Evolutionary conservation across 495 filamentous ascomycete species (phyloP).

Genomic region (Amniculicola lignicola): DNA sequence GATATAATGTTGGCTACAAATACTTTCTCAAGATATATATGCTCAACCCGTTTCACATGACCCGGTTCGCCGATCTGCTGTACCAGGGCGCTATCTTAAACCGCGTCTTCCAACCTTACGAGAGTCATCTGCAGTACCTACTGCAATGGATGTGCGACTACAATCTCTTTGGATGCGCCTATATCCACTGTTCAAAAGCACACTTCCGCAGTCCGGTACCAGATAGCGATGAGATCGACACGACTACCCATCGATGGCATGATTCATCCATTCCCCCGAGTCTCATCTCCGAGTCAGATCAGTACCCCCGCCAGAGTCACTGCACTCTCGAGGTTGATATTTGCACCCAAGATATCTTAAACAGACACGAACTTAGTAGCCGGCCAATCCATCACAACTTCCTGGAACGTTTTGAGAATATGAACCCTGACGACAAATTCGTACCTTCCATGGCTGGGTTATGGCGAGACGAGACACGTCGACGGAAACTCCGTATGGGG

Average conservation of each 20-base stretch:
- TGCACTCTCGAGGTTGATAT: constrained; percentile 88
- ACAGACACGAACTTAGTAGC: constrained; percentile 67
- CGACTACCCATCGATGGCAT: constrained; percentile 71
- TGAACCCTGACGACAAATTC: constrained; percentile 66
- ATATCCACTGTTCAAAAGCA: constrained; percentile 67
- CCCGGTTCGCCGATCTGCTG: constrained; percentile 76
- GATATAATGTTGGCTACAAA: constrained; percentile 86
- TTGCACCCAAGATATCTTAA: constrained; percentile 82
- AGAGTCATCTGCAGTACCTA: constrained; percentile 86
- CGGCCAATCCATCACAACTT: constrained; percentile 86
- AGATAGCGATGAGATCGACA: constrained; percentile 55
- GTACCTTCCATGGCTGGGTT: constrained; percentile 92
- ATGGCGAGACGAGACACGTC: constrained; percentile 85
- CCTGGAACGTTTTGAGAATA: constrained; percentile 64
- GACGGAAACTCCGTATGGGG: constrained; percentile 68
- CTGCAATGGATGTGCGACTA: constrained; percentile 98
- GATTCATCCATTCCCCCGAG: constrained; percentile 59
- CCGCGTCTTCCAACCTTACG: constrained; percentile 80
- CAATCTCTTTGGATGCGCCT: constrained; percentile 90
- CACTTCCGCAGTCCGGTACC: constrained; percentile 77
- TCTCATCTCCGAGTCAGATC: constrained; percentile 55
- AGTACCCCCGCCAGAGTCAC: constrained; percentile 74
- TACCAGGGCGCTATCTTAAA: constrained; percentile 83
- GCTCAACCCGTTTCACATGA: constrained; percentile 78
- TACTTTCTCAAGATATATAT: constrained; percentile 94